These are phyloP conservation scores for Eutrema heterophyllum DNA, from an alignment of 345 rosid species.

Conservation along the genomic window DNA sequence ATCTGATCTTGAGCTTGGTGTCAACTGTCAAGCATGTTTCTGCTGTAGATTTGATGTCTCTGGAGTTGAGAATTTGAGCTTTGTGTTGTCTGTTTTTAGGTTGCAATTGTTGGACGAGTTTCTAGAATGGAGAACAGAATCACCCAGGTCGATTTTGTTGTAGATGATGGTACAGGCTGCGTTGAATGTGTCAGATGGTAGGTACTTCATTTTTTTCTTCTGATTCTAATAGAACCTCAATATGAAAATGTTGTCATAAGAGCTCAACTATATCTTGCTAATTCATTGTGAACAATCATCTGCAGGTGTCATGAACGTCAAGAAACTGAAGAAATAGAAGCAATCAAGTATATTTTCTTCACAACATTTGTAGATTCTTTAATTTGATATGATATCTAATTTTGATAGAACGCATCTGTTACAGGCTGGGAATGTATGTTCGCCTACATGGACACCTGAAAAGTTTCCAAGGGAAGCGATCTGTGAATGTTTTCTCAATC, in stretches of 20 bases:
- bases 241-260: neutral
- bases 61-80: neutral
- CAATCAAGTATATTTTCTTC: slow-evolving; percentile 46
- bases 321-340: slow-evolving; percentile 74
- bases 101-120: slow-evolving; percentile 62
- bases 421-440: slow-evolving; percentile 82
- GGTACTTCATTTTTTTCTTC: slow-evolving; percentile 23
- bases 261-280: neutral
- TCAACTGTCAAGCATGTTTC: neutral
- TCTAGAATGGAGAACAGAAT: slow-evolving; percentile 67
- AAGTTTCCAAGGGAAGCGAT: slow-evolving; percentile 66
- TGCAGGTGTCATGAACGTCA: slow-evolving; percentile 76
- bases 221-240: neutral
- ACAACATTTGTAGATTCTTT: neutral
- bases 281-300: slow-evolving; percentile 11
- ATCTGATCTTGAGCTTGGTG: neutral
- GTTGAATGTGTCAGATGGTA: slow-evolving; percentile 86
- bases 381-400: neutral
- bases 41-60: too few species aligned
- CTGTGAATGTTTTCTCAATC: slow-evolving; percentile 65
- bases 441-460: slow-evolving; percentile 80
- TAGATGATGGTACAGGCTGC: slow-evolving; percentile 85
- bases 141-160: slow-evolving; percentile 56
- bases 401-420: neutral
- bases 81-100: slow-evolving; percentile 32